Evolutionary conservation across 2,329 filamentous ascomycete species (phyloP), one percentile per base, ranked within the genome.

Genomic region (Dothistroma septosporum): DNA sequence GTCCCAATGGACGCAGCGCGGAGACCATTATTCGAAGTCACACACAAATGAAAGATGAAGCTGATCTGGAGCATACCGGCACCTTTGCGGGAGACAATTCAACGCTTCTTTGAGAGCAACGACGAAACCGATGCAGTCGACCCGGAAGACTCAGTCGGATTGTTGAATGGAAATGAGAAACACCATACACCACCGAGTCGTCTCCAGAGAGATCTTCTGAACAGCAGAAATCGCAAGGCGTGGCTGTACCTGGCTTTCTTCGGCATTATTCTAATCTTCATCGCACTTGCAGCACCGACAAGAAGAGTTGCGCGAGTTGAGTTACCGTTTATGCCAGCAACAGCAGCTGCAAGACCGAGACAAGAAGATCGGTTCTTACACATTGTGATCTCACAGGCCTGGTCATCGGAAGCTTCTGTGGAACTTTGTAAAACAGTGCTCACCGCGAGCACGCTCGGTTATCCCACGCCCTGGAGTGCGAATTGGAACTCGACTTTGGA

Each of bases 371-470:
- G 16, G 11, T 44, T 46, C 46, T 44, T 64, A 7, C 62, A 64
- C 24, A 48, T 64, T n/a, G 49, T 64, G 4, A 24, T 62, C 22
- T 46, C 58, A 14, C 58, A 55, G 47, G 31, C 35, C 31, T 28
- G 50, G 22, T 31, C 50, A 32, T 37, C 44, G 14, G 19, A 44
- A 6, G 57, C 28, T n/a, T 59, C 58, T 2, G 48, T 48, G 28
- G 52, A 64, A 32, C 52, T 60, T 2, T 64, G 62, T 58, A 64
- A 57, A 24, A 64, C 62, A 1, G 31, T 64, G 24, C 48, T 64
- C 28, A 57, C 54, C 8, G 60, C 57, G 11, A 53, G 57, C 8
- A 56, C 58, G 14, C 55, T 64, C 44, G 58, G 58, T 41, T 62
- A 61, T 46, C 62, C 62, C 7, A 47, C 55, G 2, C 60, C 60